Percentiles rank a stretch among this genome's conserved stretches.
Evolutionary conservation across 2,329 filamentous ascomycete genomes (phyloP).

Genomic region (Daldinia sp.): DNA sequence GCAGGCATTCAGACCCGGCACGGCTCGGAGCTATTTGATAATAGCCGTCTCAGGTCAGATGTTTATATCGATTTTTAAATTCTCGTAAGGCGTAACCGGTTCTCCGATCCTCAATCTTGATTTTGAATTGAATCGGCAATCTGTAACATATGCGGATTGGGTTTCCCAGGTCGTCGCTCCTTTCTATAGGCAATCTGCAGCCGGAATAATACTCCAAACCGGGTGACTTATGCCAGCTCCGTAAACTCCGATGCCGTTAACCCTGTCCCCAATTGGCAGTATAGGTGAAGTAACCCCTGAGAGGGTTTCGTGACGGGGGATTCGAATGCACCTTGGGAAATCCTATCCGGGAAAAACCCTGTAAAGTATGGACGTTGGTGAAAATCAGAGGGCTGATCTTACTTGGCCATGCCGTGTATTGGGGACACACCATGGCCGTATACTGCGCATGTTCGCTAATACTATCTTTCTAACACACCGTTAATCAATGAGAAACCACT

Average conservation of each 20-base stretch:
- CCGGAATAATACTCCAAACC: neutral
- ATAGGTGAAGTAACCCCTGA: slow-evolving; percentile 8
- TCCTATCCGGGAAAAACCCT: slow-evolving; percentile 15
- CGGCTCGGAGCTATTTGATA: slow-evolving; percentile 18
- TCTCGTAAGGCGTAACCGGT: slow-evolving; percentile 18
- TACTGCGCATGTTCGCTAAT: neutral
- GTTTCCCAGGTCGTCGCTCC: slow-evolving; percentile 11
- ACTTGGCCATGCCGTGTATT: slow-evolving; percentile 15
- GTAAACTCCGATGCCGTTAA: neutral
- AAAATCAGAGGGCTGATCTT: slow-evolving; percentile 15
- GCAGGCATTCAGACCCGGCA: slow-evolving; percentile 8
- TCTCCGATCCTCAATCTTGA: slow-evolving; percentile 10
- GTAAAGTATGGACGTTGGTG: neutral
- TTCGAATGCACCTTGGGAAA: slow-evolving; percentile 13
- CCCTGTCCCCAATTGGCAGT: neutral
- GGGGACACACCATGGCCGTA: neutral
- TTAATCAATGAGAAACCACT: slow-evolving; percentile 27
- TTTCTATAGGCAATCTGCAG: neutral
- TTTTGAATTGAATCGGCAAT: slow-evolving; percentile 1
- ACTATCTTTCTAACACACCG: neutral
- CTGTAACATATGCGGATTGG: slow-evolving; percentile 7
- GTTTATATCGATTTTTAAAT: slow-evolving; percentile 23
- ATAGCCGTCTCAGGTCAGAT: slow-evolving; percentile 28
- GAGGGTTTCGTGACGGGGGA: slow-evolving; percentile 13
- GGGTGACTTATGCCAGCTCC: neutral